Percentiles rank a stretch among this genome's conserved stretches.
phyloP scores from a whole-genome alignment of 83 land plant species.

The Diphasiastrum complanatum region DNA sequence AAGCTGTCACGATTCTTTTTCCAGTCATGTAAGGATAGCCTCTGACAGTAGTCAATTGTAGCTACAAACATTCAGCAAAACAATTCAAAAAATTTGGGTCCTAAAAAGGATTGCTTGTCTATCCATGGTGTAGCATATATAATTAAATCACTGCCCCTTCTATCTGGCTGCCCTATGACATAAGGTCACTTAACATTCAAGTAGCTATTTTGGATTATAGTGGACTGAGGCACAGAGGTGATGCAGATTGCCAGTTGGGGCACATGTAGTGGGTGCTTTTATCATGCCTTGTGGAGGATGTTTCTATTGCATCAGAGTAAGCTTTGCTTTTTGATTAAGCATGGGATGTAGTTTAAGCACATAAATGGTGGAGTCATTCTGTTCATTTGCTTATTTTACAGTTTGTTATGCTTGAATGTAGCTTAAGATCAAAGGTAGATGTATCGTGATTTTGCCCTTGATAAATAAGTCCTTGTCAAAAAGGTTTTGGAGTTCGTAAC shows the following conservation, averaged over 20 bases:
- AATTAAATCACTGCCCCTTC: neutral
- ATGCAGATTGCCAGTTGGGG: slow-evolving; percentile 76
- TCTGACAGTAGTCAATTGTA: no score
- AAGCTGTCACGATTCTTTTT: no score
- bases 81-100: no score
- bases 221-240: neutral
- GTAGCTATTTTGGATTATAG: neutral
- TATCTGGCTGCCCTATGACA: neutral
- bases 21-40: no score
- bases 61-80: no score
- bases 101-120: no score
- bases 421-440: no score
- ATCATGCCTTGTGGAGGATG: slow-evolving; percentile 99
- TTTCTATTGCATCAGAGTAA: slow-evolving; percentile 73
- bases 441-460: neutral
- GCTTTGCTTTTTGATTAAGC: neutral
- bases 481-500: neutral
- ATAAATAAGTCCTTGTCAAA: neutral
- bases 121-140: no score
- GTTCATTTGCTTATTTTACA: no score
- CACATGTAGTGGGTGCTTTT: slow-evolving; percentile 88
- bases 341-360: neutral
- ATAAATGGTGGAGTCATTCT: neutral
- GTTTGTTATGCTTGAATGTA: no score
- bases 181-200: neutral